Base-by-base conservation (phyloP, 176 grass and related monocot genomes). In the Avena sativa region DNA sequence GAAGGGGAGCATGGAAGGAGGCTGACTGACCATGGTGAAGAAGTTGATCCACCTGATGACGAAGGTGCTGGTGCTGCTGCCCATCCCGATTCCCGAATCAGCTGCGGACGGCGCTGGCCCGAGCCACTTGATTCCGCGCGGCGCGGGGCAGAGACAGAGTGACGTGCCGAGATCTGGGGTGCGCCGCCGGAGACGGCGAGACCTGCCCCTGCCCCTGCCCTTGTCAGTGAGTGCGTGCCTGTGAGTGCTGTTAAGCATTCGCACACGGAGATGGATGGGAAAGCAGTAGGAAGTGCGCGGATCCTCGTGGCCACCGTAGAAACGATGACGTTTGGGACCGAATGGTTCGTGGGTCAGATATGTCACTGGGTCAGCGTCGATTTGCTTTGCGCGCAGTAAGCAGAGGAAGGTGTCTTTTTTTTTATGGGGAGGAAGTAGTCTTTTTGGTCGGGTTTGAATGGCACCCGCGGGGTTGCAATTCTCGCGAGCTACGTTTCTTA, bases 31-130 rank as follows among this genome's bases (percentile, higher is more conserved):
- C 93, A 98, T 95, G 84, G 93, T 92, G 86, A 98, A 77, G 86
- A 98, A 98, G 88, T 98, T 98, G 92, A 98, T 95, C 93, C 96
- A 98, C 88, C 96, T 91, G 75, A 96, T 91, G 84, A 98, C 88
- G 90, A 95, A 98, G 23, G 82, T 89, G 91, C 93, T 95, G 1
- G 93, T 84, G 84, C 86, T 95, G 75, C 87, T 85, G 68, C 91
- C 91, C 93, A 91, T 98, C 61, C 40, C 59, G 14, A 38, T 28
- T 70, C 49, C 40, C 59, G 14, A 38, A 38, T 70, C 49, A 15
- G 19, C n/a, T 30, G 47, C 47, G 21, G 72, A 76, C 19, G 40
- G 34, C 8, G 67, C n/a, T 46, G 28, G 55, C 9, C 83, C 15
- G 59, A 12, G 4, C 2, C 47, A 53, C 74, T 6, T 12, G 84